Evolutionary conservation across 345 rosid species (phyloP).

Genomic region (Atalantia buxifolia): DNA sequence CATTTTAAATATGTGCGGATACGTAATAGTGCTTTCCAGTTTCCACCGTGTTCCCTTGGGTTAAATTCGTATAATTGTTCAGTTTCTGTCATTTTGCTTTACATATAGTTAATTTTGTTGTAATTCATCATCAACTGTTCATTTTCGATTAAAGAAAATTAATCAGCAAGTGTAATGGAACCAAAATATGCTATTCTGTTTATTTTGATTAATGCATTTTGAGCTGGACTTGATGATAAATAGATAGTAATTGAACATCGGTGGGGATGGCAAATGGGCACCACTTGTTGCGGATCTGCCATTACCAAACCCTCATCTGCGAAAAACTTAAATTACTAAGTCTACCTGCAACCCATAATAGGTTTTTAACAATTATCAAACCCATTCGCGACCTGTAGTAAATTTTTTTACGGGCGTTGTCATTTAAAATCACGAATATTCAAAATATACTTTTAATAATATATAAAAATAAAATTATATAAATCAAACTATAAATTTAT

Average conservation of each 20-base stretch:
- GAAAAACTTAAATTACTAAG: too few relatives aligned
- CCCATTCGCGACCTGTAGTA: accelerated
- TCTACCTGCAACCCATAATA: accelerated
- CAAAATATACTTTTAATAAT: too few relatives aligned
- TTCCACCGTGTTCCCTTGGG: not conserved
- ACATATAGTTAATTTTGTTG: not conserved
- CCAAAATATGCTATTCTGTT: not conserved
- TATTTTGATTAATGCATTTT: not conserved
- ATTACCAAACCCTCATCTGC: too few relatives aligned
- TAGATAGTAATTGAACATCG: too few relatives aligned
- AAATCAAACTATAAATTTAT: too few relatives aligned
- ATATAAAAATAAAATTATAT: too few relatives aligned
- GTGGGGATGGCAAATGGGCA: too few relatives aligned
- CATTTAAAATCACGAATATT: too few relatives aligned
- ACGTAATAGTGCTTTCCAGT: not conserved
- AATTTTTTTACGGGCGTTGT: too few relatives aligned
- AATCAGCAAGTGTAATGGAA: not conserved
- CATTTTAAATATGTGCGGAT: not conserved
- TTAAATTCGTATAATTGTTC: not conserved
- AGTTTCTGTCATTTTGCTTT: not conserved
- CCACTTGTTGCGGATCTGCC: too few relatives aligned
- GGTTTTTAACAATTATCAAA: too few relatives aligned
- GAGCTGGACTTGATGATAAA: not conserved
- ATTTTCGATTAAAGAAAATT: not conserved
- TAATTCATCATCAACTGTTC: not conserved